Evolutionary conservation across 805 yeast genomes (phyloP).

Genomic region (Yarrowia sp.): DNA sequence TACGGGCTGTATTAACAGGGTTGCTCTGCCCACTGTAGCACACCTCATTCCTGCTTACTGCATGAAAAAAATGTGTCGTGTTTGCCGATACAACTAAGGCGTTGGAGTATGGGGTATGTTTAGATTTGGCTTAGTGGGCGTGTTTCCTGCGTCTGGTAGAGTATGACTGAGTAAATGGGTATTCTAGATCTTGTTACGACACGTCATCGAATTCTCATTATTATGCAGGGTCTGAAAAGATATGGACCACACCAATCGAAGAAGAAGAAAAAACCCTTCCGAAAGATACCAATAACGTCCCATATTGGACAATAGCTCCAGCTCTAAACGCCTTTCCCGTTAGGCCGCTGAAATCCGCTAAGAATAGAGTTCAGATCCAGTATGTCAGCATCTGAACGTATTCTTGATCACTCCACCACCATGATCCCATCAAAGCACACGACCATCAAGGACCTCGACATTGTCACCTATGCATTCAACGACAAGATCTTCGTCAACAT

Average conservation of each 20-base stretch:
- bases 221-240: no score
- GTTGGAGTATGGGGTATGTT: background rate
- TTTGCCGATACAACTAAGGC: background rate
- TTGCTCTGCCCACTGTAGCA: background rate
- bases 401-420: background rate
- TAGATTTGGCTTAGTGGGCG: no score
- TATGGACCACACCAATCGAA: no score
- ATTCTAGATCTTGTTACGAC: no score
- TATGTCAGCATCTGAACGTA: background rate
- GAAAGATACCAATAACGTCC: background rate
- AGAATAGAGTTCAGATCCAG: background rate
- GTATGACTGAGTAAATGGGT: no score
- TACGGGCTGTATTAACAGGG: no score
- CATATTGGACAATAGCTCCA: no score
- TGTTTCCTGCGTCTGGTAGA: no score
- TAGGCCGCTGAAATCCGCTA: background rate
- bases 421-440: slow-evolving; percentile 26
- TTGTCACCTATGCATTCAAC: slow-evolving; percentile 34
- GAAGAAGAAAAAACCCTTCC: background rate
- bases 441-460: slow-evolving; percentile 34
- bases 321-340: no score
- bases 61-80: background rate
- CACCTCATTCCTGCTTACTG: slow-evolving; percentile 14
- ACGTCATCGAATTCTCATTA: no score
- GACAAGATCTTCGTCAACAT: slow-evolving; percentile 39